phyloP scores from a whole-genome alignment of 768 basidiomycete genomes.

The Psilocybe sp. region DNA sequence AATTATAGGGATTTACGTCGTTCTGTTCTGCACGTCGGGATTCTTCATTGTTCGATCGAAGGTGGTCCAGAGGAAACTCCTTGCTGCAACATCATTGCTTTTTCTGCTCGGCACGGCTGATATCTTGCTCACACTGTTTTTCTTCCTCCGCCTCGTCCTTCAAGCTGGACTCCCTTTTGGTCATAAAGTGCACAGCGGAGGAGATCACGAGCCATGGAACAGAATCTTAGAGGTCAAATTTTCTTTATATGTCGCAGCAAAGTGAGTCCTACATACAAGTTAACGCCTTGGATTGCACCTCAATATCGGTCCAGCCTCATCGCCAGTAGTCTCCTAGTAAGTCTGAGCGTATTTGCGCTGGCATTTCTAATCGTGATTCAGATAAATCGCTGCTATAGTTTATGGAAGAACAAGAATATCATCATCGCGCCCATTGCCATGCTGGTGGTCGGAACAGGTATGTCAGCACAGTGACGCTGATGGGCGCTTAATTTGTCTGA shows the following conservation, averaged over 20 bases:
- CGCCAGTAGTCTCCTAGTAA: constrained; percentile 18
- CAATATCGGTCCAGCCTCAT: constrained; percentile 10
- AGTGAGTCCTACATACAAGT: constrained; percentile 8
- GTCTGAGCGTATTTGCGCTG: not conserved
- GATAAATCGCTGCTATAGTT: constrained; percentile 16
- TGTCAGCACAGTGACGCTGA: not conserved
- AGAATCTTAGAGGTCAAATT: constrained; percentile 18
- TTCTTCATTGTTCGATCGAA: constrained; percentile 13
- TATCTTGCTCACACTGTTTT: constrained; percentile 17
- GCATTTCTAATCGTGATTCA: constrained; percentile 1
- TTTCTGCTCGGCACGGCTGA: constrained; percentile 21
- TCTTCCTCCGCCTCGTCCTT: constrained; percentile 20
- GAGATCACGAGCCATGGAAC: constrained; percentile 10
- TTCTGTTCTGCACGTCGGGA: constrained; percentile 13
- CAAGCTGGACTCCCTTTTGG: not conserved
- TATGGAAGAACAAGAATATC: constrained; percentile 16
- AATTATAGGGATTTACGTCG: constrained; percentile 16
- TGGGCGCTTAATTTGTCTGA: not conserved
- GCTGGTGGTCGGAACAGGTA: constrained; percentile 14
- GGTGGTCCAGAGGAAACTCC: constrained; percentile 5
- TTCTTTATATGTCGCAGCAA: constrained; percentile 17
- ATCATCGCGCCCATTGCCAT: constrained; percentile 14
- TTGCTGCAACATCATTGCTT: constrained; percentile 10
- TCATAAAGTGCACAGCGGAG: not conserved
- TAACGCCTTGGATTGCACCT: not conserved